phyloP scores from a whole-genome alignment of 768 basidiomycete species.

The Lactifluus piperatus region DNA sequence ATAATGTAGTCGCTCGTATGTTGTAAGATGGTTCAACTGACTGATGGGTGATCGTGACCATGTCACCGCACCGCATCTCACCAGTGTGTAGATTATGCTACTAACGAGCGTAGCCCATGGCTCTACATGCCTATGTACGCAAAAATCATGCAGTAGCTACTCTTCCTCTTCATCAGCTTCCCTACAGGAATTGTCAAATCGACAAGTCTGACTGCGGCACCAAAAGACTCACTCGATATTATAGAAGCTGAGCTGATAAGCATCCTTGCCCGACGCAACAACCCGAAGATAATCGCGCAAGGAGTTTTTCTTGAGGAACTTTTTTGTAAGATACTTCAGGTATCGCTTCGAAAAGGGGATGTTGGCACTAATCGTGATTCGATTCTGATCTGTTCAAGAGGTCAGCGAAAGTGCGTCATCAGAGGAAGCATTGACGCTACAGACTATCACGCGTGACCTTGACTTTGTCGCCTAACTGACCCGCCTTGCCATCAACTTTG shows the following conservation, averaged over 20 bases:
- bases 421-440: conserved; percentile 22
- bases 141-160: neutral
- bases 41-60: no score
- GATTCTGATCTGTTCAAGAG: conserved; percentile 52
- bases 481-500: conserved; percentile 88
- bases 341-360: conserved; percentile 95
- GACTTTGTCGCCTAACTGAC: conserved; percentile 84
- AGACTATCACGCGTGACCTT: conserved; percentile 81
- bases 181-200: conserved; percentile 24
- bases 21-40: no score
- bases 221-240: conserved; percentile 65
- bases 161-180: conserved; percentile 50
- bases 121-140: neutral
- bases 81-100: neutral
- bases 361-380: conserved; percentile 76
- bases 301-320: conserved; percentile 96
- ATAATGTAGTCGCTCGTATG: no score
- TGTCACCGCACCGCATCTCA: no score
- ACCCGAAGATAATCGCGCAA: conserved; percentile 98
- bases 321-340: conserved; percentile 98
- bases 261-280: conserved; percentile 88
- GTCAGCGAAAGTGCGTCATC: neutral
- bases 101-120: neutral
- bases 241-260: conserved; percentile 92
- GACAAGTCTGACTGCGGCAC: neutral